Evolutionary conservation across 2,329 filamentous ascomycete genomes (phyloP).

Genomic region (Volutella citrinella): DNA sequence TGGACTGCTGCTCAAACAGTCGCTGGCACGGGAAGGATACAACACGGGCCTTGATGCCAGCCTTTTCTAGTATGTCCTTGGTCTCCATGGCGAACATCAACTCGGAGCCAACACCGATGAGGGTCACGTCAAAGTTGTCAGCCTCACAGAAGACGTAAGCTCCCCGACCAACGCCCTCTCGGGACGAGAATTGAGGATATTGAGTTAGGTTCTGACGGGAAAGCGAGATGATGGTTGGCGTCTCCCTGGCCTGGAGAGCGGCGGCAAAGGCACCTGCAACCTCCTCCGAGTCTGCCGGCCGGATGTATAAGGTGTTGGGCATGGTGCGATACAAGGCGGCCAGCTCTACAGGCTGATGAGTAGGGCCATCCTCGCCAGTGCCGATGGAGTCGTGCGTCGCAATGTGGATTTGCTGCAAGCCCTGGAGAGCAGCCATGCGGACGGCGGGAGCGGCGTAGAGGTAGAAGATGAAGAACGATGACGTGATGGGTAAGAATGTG

Average conservation of each 20-base stretch:
- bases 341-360: slow-evolving; percentile 53
- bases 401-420: slow-evolving; percentile 48
- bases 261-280: slow-evolving; percentile 44
- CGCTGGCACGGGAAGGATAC: too few species aligned
- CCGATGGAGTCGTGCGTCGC: slow-evolving; percentile 55
- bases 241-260: slow-evolving; percentile 36
- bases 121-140: slow-evolving; percentile 26
- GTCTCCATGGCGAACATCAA: slow-evolving; percentile 36
- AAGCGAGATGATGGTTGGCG: too few species aligned
- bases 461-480: slow-evolving; percentile 58
- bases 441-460: slow-evolving; percentile 34
- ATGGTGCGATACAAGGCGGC: slow-evolving; percentile 46
- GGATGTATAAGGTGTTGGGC: slow-evolving; percentile 44
- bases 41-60: too few species aligned
- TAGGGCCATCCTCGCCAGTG: slow-evolving; percentile 53
- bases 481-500: slow-evolving; percentile 53
- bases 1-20: too few species aligned
- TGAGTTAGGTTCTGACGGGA: too few species aligned
- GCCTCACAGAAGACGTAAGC: slow-evolving; percentile 39
- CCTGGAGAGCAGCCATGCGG: slow-evolving; percentile 50
- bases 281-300: slow-evolving; percentile 52
- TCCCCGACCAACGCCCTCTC: too few species aligned
- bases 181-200: too few species aligned
- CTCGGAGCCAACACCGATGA: slow-evolving; percentile 27
- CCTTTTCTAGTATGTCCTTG: too few species aligned